Conservation (phyloP, 108 stramenopile genomes). For the Pseudonitzschia delicatissima region DNA sequence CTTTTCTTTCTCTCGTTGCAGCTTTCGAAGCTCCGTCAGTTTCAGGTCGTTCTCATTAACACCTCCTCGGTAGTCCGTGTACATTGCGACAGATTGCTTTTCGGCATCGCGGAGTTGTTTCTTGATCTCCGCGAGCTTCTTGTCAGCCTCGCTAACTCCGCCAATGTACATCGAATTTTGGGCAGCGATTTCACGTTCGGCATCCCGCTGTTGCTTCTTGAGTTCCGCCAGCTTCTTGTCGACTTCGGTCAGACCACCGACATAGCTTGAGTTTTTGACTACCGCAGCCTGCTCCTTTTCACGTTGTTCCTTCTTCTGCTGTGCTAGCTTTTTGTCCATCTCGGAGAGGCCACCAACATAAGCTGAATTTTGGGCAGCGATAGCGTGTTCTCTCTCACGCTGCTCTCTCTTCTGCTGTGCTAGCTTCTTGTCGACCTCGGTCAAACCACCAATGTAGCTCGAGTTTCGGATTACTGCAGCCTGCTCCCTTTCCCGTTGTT, state of each 20-base stretch:
- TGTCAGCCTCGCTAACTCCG: constrained; percentile 16
- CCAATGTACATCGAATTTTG: constrained; percentile 4
- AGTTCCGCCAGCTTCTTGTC: constrained; percentile 14
- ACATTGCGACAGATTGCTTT: constrained; percentile 5
- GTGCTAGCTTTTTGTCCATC: constrained; percentile 9
- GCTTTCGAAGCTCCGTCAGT: constrained; percentile 2
- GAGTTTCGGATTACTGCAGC: background rate
- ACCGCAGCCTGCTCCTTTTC: background rate
- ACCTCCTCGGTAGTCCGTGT: constrained; percentile 1
- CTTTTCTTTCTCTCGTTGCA: background rate
- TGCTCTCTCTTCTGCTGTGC: constrained; percentile 4
- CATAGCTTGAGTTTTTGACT: background rate
- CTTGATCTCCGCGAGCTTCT: constrained; percentile 9
- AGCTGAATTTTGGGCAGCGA: background rate
- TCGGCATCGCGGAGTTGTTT: constrained; percentile 11
- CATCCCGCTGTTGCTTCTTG: constrained; percentile 14
- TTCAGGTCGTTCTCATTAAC: constrained; percentile 5
- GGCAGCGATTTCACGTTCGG: background rate
- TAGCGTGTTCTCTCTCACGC: background rate
- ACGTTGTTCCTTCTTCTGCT: constrained; percentile 11
- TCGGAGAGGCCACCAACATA: constrained; percentile 10
- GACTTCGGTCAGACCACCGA: constrained; percentile 7
- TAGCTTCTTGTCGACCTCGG: constrained; percentile 5
- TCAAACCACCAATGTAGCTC: constrained; percentile 18
- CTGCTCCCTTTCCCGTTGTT: constrained; percentile 4